phyloP scores from a whole-genome alignment of 495 filamentous ascomycete genomes.

The Aspergillus homomorphus region DNA sequence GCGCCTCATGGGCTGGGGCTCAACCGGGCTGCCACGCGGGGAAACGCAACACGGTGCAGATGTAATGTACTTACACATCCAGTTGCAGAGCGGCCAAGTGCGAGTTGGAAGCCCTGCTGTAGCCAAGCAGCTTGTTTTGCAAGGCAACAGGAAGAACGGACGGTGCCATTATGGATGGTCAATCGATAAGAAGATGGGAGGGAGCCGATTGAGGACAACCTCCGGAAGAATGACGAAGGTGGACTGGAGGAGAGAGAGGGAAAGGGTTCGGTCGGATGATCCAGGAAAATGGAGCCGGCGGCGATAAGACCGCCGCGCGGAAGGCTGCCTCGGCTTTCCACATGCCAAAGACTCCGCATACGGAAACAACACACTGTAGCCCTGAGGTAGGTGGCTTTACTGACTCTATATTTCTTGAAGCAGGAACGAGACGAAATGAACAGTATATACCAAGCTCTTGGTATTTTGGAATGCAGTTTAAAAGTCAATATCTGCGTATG shows the following conservation, averaged over 20 bases:
- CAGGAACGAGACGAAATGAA: not conserved
- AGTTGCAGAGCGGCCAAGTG: conserved; percentile 66
- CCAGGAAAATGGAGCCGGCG: conserved; percentile 4
- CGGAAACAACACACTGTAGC: not conserved
- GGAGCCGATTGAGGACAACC: conserved; percentile 5
- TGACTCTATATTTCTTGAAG: not conserved
- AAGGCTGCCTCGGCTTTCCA: conserved; percentile 23
- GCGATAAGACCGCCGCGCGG: conserved; percentile 7
- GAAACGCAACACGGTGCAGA: conserved; percentile 3
- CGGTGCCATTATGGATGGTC: conserved; percentile 31
- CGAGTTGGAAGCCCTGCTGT: conserved; percentile 50
- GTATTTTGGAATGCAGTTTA: conserved; percentile 9
- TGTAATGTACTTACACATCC: conserved; percentile 65
- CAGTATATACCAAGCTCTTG: not conserved
- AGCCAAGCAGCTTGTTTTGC: conserved; percentile 44
- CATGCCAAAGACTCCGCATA: conserved; percentile 13
- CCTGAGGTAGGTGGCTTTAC: too few relatives aligned
- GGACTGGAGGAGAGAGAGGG: conserved; percentile 12
- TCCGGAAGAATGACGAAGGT: conserved; percentile 18
- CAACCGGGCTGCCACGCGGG: conserved; percentile 12
- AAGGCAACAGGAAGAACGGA: conserved; percentile 37
- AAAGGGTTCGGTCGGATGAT: conserved; percentile 14
- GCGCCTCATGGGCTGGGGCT: not conserved
- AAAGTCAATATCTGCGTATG: conserved; percentile 32
- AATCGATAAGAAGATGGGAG: not conserved